phyloP scores from a whole-genome alignment of 192 early-diverging fungal genomes.

The Diversispora epigaea region DNA sequence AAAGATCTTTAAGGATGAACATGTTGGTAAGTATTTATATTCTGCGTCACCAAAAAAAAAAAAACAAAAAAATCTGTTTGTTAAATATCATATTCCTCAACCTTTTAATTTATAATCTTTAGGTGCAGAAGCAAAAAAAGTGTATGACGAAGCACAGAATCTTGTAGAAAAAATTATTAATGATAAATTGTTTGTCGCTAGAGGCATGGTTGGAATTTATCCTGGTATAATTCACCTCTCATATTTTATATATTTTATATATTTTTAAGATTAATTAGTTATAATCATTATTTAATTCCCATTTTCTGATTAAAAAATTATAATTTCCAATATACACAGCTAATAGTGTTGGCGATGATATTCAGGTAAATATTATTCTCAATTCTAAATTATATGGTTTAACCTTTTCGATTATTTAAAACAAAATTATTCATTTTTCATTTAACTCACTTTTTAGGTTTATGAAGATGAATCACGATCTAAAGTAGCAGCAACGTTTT shows the following conservation, averaged over 20 bases:
- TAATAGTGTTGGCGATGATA: constrained; percentile 86
- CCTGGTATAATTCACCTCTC: constrained; percentile 42
- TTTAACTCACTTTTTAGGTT: constrained; percentile 36
- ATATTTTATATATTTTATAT: background rate
- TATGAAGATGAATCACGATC: constrained; percentile 76
- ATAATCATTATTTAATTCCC: background rate
- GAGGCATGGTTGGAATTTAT: constrained; percentile 82
- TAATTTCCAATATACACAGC: constrained; percentile 50
- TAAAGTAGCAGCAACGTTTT: constrained; percentile 70
- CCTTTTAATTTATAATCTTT: background rate
- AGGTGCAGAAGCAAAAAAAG: constrained; percentile 78
- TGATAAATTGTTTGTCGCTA: constrained; percentile 69
- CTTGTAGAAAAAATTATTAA: constrained; percentile 82
- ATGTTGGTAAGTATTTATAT: constrained; percentile 58
- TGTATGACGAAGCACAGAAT: constrained; percentile 81
- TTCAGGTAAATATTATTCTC: constrained; percentile 52
- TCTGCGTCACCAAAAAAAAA: background rate
- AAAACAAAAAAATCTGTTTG: background rate
- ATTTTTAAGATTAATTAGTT: background rate
- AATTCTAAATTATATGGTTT: background rate
- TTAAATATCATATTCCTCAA: background rate
- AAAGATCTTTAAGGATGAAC: constrained; percentile 96
- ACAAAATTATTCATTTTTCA: no score
- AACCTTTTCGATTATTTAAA: background rate
- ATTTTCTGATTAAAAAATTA: background rate